Conservation (phyloP, 805 yeast genomes). For the Barnettozyma botsteinii region DNA sequence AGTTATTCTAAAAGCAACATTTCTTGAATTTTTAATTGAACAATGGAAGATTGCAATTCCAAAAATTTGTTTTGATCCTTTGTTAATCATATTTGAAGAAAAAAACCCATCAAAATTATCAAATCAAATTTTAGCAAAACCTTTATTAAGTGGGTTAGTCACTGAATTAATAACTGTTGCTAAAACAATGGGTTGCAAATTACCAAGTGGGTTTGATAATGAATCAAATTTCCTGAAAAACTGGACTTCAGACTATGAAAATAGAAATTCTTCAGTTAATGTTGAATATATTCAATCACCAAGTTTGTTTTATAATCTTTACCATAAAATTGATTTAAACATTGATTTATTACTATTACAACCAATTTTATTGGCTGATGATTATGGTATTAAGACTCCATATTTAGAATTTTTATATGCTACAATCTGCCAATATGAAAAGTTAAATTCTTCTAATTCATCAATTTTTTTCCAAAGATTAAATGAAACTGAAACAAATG, state of each 20-base stretch:
- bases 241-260: slow-evolving; percentile 44
- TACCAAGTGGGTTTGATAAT: slow-evolving; percentile 63
- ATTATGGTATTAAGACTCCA: slow-evolving; percentile 79
- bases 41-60: slow-evolving; percentile 88
- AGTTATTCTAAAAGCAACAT: slow-evolving; percentile 33
- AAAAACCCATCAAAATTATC: slow-evolving; percentile 54
- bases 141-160: slow-evolving; percentile 74
- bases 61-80: slow-evolving; percentile 69
- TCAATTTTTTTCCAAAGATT: slow-evolving; percentile 24
- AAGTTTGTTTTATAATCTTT: slow-evolving; percentile 60
- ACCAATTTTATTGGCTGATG: slow-evolving; percentile 88
- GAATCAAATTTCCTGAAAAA: slow-evolving; percentile 52
- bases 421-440: slow-evolving; percentile 55
- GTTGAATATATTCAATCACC: slow-evolving; percentile 42
- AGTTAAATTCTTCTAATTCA: slow-evolving; percentile 21
- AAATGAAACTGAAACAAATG: slow-evolving; percentile 7
- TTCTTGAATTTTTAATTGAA: slow-evolving; percentile 57
- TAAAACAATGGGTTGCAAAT: slow-evolving; percentile 70
- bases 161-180: slow-evolving; percentile 68
- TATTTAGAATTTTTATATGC: slow-evolving; percentile 86
- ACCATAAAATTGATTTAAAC: slow-evolving; percentile 49
- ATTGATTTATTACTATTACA: slow-evolving; percentile 75
- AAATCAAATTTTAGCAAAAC: slow-evolving; percentile 74
- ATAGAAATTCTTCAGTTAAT: slow-evolving; percentile 5
- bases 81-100: slow-evolving; percentile 67